These are phyloP conservation scores for Cucumis cinereus DNA, from an alignment of 306 rosid genomes.

Conservation along the genomic window DNA sequence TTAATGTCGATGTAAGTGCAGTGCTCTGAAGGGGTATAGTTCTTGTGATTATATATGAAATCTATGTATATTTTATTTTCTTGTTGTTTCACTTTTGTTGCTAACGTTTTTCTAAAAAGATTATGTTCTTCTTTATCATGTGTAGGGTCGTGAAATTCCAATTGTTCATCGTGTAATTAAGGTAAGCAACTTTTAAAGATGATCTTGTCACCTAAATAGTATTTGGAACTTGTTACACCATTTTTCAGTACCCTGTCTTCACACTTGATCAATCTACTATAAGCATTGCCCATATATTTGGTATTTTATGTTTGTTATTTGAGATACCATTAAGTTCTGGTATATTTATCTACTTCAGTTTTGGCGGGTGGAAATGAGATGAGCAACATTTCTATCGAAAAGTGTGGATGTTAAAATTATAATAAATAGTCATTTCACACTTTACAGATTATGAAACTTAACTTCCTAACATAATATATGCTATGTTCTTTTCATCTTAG, in stretches of 20 bases:
- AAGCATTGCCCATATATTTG: neutral
- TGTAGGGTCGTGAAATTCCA: constrained; percentile 95
- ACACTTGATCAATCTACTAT: neutral
- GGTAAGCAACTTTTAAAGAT: constrained; percentile 27
- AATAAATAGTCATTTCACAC: neutral
- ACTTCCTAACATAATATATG: neutral
- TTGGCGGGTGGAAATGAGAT: neutral
- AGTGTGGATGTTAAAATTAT: neutral
- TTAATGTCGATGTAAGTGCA: constrained; percentile 75
- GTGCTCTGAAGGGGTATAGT: neutral
- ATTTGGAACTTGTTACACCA: constrained; percentile 1
- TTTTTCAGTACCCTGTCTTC: neutral
- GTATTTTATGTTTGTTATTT: neutral
- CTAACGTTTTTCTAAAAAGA: neutral
- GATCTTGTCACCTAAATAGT: neutral
- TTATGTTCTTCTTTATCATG: constrained; percentile 1
- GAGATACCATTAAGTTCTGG: neutral
- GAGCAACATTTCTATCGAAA: neutral
- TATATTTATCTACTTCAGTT: neutral
- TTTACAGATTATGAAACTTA: neutral
- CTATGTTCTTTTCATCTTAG: neutral
- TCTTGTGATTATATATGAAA: neutral
- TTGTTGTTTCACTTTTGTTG: neutral
- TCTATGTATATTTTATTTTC: neutral
- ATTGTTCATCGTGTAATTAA: constrained; percentile 89